Evolutionary conservation across 331 rosid species (phyloP).

Genomic region (Quercus phellos): DNA sequence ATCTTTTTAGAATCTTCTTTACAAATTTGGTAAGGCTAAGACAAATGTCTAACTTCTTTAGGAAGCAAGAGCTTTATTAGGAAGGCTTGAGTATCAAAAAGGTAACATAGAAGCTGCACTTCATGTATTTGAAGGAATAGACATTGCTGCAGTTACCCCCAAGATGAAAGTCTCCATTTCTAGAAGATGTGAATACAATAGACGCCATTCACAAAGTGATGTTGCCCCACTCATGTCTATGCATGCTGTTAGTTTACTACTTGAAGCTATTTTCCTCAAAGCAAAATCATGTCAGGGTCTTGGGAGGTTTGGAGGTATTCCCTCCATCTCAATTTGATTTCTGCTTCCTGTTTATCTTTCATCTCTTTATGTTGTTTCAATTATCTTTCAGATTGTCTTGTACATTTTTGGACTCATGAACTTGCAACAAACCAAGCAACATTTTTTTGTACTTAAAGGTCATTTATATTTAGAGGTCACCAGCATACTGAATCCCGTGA

Average conservation of each 20-base stretch:
- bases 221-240: slow-evolving; percentile 63
- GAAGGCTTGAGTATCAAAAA: slow-evolving; percentile 90
- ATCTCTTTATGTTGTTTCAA: slow-evolving; percentile 4
- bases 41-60: slow-evolving; percentile 19
- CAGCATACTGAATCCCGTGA: too few relatives aligned
- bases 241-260: slow-evolving; percentile 84
- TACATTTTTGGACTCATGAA: neutral
- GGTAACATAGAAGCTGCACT: slow-evolving; percentile 88
- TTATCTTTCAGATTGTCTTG: slow-evolving; percentile 11
- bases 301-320: slow-evolving; percentile 77
- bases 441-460: neutral
- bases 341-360: neutral
- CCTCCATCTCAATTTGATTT: slow-evolving; percentile 16
- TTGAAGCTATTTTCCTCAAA: slow-evolving; percentile 87
- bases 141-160: slow-evolving; percentile 65
- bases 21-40: slow-evolving; percentile 17
- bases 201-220: slow-evolving; percentile 54
- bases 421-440: slow-evolving; percentile 5
- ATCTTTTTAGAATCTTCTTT: neutral
- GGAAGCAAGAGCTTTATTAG: slow-evolving; percentile 98
- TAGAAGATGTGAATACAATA: slow-evolving; percentile 50
- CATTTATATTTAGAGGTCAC: too few relatives aligned
- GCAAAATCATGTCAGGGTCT: slow-evolving; percentile 71
- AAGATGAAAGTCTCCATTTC: slow-evolving; percentile 65
- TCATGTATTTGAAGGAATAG: slow-evolving; percentile 93